phyloP scores from a whole-genome alignment of 148 eudicot genomes.

The Polygonum aviculare region DNA sequence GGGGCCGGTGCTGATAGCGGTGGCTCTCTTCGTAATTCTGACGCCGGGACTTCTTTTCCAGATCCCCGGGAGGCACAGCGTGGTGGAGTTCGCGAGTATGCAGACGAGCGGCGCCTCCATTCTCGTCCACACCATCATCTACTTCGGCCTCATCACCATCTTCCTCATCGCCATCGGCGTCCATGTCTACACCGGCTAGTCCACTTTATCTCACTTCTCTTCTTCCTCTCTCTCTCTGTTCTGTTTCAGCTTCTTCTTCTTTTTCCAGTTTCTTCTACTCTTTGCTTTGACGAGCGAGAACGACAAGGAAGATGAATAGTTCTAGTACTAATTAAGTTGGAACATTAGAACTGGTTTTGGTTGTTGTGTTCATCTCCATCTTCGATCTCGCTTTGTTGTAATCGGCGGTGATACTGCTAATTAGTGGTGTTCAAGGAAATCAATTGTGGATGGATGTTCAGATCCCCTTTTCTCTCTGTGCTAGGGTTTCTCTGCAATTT shows the following conservation, averaged over 20 bases:
- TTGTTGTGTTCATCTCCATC: neutral
- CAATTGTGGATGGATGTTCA: neutral
- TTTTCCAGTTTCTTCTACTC: neutral
- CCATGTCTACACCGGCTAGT: conserved; percentile 10
- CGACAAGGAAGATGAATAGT: neutral
- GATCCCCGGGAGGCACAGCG: neutral
- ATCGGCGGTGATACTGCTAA: neutral
- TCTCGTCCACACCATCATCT: conserved; percentile 10
- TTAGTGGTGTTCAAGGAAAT: neutral
- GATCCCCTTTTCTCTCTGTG: neutral
- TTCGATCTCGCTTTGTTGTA: neutral
- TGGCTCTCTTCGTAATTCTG: neutral
- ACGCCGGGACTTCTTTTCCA: conserved; percentile 4
- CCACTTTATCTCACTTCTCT: neutral
- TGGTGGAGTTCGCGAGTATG: conserved; percentile 11
- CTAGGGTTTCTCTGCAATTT: neutral
- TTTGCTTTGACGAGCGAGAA: no score
- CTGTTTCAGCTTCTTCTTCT: neutral
- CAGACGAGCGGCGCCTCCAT: conserved; percentile 10
- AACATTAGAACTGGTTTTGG: neutral
- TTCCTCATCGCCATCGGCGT: conserved; percentile 8
- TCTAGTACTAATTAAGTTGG: neutral
- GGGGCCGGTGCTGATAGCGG: conserved; percentile 5
- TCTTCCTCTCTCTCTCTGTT: neutral
- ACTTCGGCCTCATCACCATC: conserved; percentile 12